phyloP scores from a whole-genome alignment of 768 basidiomycete genomes.

The Cystofilobasidium macerans region DNA sequence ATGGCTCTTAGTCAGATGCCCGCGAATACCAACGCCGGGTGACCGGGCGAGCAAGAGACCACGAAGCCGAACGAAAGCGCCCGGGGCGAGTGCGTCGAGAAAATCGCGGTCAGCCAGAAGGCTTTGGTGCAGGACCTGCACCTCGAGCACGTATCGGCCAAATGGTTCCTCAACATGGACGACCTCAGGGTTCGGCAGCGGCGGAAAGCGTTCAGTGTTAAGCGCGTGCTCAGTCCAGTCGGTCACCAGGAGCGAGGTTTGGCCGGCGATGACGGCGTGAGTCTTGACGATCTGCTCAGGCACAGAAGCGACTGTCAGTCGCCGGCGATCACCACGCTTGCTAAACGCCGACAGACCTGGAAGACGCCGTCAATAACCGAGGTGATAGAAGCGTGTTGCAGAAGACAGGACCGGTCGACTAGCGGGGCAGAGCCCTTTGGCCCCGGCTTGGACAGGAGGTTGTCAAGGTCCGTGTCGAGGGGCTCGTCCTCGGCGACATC shows the following conservation, averaged over 20 bases:
- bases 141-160: not conserved
- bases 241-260: not conserved
- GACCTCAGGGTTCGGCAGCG: not conserved
- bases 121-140: not conserved
- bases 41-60: not conserved
- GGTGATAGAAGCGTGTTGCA: not conserved
- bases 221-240: not conserved
- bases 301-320: not conserved
- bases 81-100: not conserved
- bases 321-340: not conserved
- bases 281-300: not conserved
- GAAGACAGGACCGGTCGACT: not conserved
- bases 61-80: not conserved
- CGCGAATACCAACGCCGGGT: not conserved
- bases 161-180: slow-evolving; percentile 1
- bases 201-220: not conserved
- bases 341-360: not conserved
- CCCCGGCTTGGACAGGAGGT: not conserved
- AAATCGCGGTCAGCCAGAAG: not conserved
- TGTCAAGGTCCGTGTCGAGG: not conserved
- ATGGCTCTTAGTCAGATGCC: not conserved
- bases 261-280: not conserved
- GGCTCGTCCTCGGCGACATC: not conserved
- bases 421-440: not conserved
- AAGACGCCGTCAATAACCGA: not conserved